phyloP scores from a whole-genome alignment of 2,329 filamentous ascomycete species.

The Ceratocystis alfenasii region DNA sequence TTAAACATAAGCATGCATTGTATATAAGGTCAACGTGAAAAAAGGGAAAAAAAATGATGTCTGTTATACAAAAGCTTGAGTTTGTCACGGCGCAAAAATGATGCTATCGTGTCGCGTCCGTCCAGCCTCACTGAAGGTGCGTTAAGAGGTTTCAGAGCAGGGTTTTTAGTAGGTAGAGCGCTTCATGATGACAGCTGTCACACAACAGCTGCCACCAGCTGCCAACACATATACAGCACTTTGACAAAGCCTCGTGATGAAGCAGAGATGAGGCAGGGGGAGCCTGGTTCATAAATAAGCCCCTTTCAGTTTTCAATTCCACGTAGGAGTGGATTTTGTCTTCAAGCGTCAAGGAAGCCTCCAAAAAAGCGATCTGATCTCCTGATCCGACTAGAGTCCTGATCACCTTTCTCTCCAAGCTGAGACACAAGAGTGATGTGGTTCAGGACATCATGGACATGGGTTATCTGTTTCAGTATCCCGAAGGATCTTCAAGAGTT shows the following conservation, averaged over 20 bases:
- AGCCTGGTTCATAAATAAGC: not conserved
- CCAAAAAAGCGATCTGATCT: not conserved
- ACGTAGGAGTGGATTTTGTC: not conserved
- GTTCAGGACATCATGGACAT: not conserved
- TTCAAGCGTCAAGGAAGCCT: not conserved
- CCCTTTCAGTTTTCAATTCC: not conserved
- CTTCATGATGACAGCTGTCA: not conserved
- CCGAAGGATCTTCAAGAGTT: not conserved
- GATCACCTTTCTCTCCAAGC: not conserved
- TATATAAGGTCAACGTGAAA: not conserved
- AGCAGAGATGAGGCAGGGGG: not conserved
- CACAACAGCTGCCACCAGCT: not conserved
- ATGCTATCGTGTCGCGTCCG: not conserved
- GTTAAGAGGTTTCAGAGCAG: conserved; percentile 1
- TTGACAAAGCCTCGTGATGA: not conserved
- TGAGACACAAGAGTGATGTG: not conserved
- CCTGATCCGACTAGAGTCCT: not conserved
- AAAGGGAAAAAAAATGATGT: not conserved
- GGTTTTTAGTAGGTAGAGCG: not conserved
- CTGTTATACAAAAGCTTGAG: not conserved
- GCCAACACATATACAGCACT: not conserved
- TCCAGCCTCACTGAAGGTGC: not conserved
- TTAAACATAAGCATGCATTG: conserved; percentile 9
- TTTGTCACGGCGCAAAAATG: not conserved
- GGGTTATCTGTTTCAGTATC: not conserved